phyloP scores from a whole-genome alignment of 371 early-diverging fungal genomes.

The Mortierella sp. region DNA sequence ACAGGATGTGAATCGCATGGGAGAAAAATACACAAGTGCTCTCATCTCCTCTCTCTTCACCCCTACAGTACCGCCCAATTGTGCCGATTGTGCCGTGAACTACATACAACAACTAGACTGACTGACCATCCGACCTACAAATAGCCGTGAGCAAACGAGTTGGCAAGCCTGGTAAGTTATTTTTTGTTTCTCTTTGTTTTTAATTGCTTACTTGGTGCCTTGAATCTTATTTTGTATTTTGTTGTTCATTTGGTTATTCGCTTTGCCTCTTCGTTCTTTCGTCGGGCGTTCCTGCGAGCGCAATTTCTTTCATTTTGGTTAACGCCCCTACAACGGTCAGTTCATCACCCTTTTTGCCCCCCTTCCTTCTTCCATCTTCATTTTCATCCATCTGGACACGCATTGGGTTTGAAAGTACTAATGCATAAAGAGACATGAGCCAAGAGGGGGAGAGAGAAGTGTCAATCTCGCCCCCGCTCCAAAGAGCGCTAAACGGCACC shows the following conservation, averaged over 20 bases:
- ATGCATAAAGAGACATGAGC: background rate
- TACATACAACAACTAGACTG: background rate
- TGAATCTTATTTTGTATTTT: slow-evolving; percentile 2
- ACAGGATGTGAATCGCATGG: background rate
- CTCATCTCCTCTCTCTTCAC: background rate
- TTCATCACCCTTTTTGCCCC: background rate
- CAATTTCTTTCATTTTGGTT: background rate
- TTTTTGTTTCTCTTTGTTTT: background rate
- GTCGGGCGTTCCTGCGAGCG: background rate
- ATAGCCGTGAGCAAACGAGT: background rate
- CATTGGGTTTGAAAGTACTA: background rate
- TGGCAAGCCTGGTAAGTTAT: background rate
- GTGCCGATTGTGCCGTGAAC: background rate
- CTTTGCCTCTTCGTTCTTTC: background rate
- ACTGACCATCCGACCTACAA: background rate
- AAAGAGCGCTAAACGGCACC: background rate
- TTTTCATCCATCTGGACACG: background rate
- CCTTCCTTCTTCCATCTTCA: background rate
- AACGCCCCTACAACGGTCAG: too few species aligned
- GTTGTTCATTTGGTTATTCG: background rate
- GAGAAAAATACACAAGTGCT: background rate
- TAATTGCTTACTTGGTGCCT: background rate
- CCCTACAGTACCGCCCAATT: background rate
- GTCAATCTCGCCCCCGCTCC: background rate
- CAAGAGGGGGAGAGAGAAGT: background rate